These are phyloP conservation scores for Curvularia spicifera DNA, from an alignment of 2,329 filamentous ascomycete species.

Conservation along the genomic window DNA sequence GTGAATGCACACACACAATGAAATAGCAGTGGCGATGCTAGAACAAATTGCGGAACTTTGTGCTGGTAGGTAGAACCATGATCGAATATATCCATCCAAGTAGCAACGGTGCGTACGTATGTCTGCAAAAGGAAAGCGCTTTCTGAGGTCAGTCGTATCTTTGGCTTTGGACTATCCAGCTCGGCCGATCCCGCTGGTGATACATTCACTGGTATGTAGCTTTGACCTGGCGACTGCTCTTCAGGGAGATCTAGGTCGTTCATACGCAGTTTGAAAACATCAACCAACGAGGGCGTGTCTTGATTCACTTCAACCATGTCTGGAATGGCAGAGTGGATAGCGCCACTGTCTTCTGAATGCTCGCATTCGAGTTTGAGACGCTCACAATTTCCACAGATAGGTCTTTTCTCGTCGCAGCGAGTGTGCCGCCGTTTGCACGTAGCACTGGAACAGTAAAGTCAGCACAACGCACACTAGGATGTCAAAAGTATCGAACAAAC, in stretches of 20 bases:
- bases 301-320: conserved; percentile 7
- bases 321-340: conserved; percentile 5
- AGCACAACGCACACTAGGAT: neutral
- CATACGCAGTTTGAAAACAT: conserved; percentile 38
- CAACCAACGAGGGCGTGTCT: conserved; percentile 18
- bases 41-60: conserved; percentile 34
- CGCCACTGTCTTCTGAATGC: conserved; percentile 32
- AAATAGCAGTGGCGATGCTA: conserved; percentile 42
- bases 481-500: neutral
- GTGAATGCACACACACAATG: conserved; percentile 46
- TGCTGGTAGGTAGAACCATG: conserved; percentile 41
- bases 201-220: conserved; percentile 16
- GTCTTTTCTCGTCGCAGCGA: conserved; percentile 45
- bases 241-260: conserved; percentile 29
- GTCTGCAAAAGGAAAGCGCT: conserved; percentile 42
- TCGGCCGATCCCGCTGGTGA: conserved; percentile 19
- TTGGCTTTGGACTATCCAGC: conserved; percentile 7
- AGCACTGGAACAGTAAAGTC: conserved; percentile 25
- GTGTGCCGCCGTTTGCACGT: conserved; percentile 46
- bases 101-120: conserved; percentile 43
- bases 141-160: conserved; percentile 34
- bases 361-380: conserved; percentile 40
- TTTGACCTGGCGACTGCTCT: conserved; percentile 17
- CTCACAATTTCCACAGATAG: conserved; percentile 43
- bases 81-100: conserved; percentile 47